Conservation (phyloP, 306 rosid genomes). For the Phaseolus lunatus region DNA sequence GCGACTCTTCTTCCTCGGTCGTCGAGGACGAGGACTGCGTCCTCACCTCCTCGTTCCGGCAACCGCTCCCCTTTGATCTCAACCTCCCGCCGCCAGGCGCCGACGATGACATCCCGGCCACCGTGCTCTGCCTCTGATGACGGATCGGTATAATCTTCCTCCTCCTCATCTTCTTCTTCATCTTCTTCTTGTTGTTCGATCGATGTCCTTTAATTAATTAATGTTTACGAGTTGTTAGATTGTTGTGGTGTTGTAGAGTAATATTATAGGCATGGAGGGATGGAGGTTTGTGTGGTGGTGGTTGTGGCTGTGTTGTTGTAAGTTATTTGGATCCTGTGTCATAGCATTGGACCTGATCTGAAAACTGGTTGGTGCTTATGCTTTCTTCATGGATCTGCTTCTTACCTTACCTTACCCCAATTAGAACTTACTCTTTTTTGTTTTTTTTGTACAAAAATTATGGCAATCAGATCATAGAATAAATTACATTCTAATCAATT, state of each 20-base stretch:
- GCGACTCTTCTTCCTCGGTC: slow-evolving; percentile 90
- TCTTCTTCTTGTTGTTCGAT: background rate
- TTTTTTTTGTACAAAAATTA: slow-evolving; percentile 52
- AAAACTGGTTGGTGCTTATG: slow-evolving; percentile 35
- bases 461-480: slow-evolving; percentile 45
- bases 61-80: slow-evolving; percentile 77
- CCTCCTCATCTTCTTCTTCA: background rate
- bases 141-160: background rate
- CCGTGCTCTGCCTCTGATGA: slow-evolving; percentile 70
- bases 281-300: slow-evolving; percentile 36
- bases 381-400: slow-evolving; percentile 44
- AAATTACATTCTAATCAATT: slow-evolving; percentile 18
- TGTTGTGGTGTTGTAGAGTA: slow-evolving; percentile 57
- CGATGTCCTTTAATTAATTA: background rate
- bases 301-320: slow-evolving; percentile 56
- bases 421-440: slow-evolving; percentile 1
- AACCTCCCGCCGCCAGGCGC: slow-evolving; percentile 65
- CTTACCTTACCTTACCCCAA: slow-evolving; percentile 31
- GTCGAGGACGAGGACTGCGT: slow-evolving; percentile 73
- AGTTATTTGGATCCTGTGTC: slow-evolving; percentile 57
- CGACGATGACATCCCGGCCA: slow-evolving; percentile 57
- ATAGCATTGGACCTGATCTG: slow-evolving; percentile 50
- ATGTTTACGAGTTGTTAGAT: slow-evolving; percentile 43
- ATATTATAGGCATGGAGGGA: slow-evolving; percentile 35
- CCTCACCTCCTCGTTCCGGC: slow-evolving; percentile 63